Base-by-base conservation (phyloP, 164 flowering plant genomes). In the Brasenia schreberi region DNA sequence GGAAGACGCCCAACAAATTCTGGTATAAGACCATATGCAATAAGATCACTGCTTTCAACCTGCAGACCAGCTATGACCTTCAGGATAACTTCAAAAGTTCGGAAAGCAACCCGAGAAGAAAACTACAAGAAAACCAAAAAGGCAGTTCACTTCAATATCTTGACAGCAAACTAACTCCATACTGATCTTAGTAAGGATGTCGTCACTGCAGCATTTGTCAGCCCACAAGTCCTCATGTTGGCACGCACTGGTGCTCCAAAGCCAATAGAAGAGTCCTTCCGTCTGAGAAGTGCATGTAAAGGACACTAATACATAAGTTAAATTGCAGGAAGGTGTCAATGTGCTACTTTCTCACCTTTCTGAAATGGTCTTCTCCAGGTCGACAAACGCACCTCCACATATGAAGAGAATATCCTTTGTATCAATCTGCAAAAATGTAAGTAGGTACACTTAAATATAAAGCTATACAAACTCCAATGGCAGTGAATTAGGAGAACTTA, bases 231-330 rank as follows among this genome's bases (percentile, higher is more conserved):
- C 74, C 94, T 84, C 97, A 95, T 90, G 78, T 88, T 95, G 49
- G 97, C 90, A 75, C 99, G 96, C 65, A 95, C 92, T 66, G 99
- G 97, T 72, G 99, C 99, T 73, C 97, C 97, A 77, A 95, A 92
- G 66, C 99, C 99, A 74, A 95, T 95, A 42, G 99, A 95, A 64
- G 99, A 92, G 79, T 95, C 99, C 73, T 92, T 97, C 66, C 96
- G 92, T 74, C 99, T 94, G 79, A 64, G 33, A 59, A 49, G 67
- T 9, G 58, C 14, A 18, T 7, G 59, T 12, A 45, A 45, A 45
- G 53, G 53, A 12, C 7, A 12, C 53, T 6, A 45, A 45, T 7
- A 45, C 7, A 45, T 7, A 45, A 45, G 6, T 45, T 45, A 5
- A 2, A 45, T 45, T 45, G 53, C 11, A 45, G 1, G 7, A 45